Conservation (phyloP, 2,329 filamentous ascomycete genomes). For the Phialemoniopsis sp. region DNA sequence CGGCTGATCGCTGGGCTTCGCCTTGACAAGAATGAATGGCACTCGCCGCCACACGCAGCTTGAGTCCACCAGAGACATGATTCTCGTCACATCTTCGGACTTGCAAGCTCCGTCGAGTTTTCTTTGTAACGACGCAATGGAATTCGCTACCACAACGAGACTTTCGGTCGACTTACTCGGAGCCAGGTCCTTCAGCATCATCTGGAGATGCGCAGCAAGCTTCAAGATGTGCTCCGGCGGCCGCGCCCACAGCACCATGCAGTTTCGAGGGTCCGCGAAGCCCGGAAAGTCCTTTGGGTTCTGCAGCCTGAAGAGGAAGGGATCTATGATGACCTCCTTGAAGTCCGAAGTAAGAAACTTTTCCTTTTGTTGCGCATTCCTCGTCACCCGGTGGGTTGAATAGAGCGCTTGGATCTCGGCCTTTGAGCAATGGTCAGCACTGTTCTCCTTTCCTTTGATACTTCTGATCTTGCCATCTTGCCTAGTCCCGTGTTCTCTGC, state of each 20-base stretch:
- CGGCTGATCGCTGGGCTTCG: too few relatives aligned
- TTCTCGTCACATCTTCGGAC: too few relatives aligned
- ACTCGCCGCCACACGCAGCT: too few relatives aligned
- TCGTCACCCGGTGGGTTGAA: constrained; percentile 64
- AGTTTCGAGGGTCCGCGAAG: constrained; percentile 73
- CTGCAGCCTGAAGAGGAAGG: constrained; percentile 67
- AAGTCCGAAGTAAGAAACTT: constrained; percentile 70
- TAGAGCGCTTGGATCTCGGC: constrained; percentile 69
- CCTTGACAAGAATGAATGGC: too few relatives aligned
- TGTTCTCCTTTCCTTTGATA: too few relatives aligned
- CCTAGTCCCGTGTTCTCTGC: too few relatives aligned
- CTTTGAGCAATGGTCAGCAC: constrained; percentile 30
- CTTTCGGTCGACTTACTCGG: constrained; percentile 54
- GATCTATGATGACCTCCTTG: constrained; percentile 68
- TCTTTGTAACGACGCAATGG: too few relatives aligned
- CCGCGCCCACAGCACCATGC: constrained; percentile 83
- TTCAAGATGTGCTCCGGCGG: constrained; percentile 68
- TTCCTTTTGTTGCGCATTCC: constrained; percentile 71
- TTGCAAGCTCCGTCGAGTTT: too few relatives aligned
- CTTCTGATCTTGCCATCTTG: too few relatives aligned
- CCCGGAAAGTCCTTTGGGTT: constrained; percentile 59
- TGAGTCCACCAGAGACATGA: too few relatives aligned
- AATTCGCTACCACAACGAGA: constrained; percentile 2
- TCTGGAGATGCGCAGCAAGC: constrained; percentile 67
- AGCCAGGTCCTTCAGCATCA: constrained; percentile 56